Evolutionary conservation across 805 yeast species (phyloP), one percentile per base, ranked within the genome.

Genomic region (Ogataea naganishii): DNA sequence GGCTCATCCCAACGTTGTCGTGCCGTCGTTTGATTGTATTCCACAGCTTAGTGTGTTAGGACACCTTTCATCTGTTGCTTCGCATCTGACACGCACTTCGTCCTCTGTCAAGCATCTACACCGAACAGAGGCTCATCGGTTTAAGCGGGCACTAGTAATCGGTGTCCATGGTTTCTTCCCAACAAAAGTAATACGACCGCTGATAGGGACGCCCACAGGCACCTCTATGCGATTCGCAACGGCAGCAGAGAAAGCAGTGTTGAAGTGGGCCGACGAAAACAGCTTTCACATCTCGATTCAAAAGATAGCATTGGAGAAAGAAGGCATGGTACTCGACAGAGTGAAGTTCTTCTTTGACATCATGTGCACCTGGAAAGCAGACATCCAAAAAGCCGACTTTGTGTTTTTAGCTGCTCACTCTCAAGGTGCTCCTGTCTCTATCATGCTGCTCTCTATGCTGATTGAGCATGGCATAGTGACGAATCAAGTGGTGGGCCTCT

Each of bases 101-200:
- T n/a, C n/a, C n/a, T n/a, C n/a, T 39, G 6, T 18, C 26, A 13
- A 9, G 4, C 48, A 46, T 34, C 31, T 51, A 7, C 34, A 38
- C 19, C 26, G 51, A 13, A 16, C 15, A 7, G 27, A 31, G 7
- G 46, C 61, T 0, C 35, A 43, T 4, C 17, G 12, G 1, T 41
- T 71, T 32, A 69, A 71, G 34, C 73, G 75, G 38, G 82, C 82
- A 0, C 66, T 89, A 18, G 80, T 92, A 20, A 74, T 89, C 35
- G 98, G 98, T 0, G 88, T 89, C 2, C 98, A 89, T 58, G 98
- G 98, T 1, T 89, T 88, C 47, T 89, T 92, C 60, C 98, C 98
- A 0, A 81, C 85, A 2, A 73, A 70, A 38, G 76, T 85, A 66
- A 63, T 92, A 7, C 60, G 98, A 30, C 86, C 95, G 1, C 47